phyloP scores from a whole-genome alignment of 1,139 yeast genomes.

The Hemisphaericaspora lyxosophila region DNA sequence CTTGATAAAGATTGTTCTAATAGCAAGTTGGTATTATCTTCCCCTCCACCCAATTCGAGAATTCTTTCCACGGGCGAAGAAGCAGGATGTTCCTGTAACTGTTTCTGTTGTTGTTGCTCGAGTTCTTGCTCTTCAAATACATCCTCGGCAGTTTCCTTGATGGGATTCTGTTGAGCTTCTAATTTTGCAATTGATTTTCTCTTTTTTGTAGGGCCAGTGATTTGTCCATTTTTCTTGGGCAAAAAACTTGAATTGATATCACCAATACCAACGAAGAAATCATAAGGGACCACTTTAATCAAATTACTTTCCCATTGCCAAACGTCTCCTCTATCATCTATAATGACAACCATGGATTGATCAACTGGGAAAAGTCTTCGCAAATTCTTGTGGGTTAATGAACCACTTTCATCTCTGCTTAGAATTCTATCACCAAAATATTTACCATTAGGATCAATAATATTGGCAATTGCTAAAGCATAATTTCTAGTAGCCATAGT shows the following conservation, averaged over 20 bases:
- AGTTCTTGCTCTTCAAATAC: constrained; percentile 4
- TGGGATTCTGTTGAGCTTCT: constrained; percentile 27
- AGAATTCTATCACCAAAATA: constrained; percentile 90
- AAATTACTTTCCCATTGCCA: constrained; percentile 97
- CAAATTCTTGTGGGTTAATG: constrained; percentile 83
- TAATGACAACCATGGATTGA: constrained; percentile 93
- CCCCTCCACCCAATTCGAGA: constrained; percentile 50
- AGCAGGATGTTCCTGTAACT: constrained; percentile 6
- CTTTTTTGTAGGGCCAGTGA: constrained; percentile 69
- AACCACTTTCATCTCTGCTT: constrained; percentile 94
- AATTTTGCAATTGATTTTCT: constrained; percentile 55
- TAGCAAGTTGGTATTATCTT: constrained; percentile 43
- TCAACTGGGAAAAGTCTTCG: constrained; percentile 92
- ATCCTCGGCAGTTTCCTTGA: constrained; percentile 11
- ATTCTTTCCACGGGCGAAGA: constrained; percentile 52
- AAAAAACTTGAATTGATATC: constrained; percentile 92
- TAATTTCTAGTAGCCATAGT: constrained; percentile 99
- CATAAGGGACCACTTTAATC: constrained; percentile 91
- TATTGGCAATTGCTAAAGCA: constrained; percentile 85
- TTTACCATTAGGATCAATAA: constrained; percentile 85
- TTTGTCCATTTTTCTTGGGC: constrained; percentile 73
- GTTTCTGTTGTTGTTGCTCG: constrained; percentile 1
- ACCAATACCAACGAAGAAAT: constrained; percentile 95
- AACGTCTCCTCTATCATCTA: constrained; percentile 97
- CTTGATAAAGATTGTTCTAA: constrained; percentile 58